Evolutionary conservation across 2,329 filamentous ascomycete genomes (phyloP), one percentile per base, ranked within the genome.

Genomic region (Beauveria sp.): DNA sequence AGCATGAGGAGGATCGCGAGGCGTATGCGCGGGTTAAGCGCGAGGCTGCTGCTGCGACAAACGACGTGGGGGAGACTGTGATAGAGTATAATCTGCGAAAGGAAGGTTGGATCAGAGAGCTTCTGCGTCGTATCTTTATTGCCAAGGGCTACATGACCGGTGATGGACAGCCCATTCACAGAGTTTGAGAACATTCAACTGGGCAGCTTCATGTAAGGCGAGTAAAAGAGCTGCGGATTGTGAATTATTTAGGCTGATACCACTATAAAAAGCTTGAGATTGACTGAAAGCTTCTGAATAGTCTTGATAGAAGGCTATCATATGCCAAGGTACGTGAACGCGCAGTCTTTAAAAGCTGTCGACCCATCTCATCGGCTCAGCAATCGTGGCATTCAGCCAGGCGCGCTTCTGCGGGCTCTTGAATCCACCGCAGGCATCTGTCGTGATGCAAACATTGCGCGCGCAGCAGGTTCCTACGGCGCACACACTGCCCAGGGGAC

Each of bases 81-180:
- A 64, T 64, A 64, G 67, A 74, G 7, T 79, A 79, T 64, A 78
- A 69, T 60, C 38, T 62, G 2, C 67, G 76, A 26, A 79, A 79
- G 66, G 69, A 77, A 18, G 63, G 63, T 2, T 69, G 70, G 5
- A 71, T 79, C 38, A 63, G 66, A 40, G 70, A 73, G 58, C 77
- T 79, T 43, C 56, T 68, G 5, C 52, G 59, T 7, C 56, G 64
- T 22, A 63, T 64, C 5, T 66, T 67, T 34, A 20, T 52, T 38
- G 61, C 49, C 7, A 49, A 59, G 24, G 61, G 61, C 10, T 55
- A 54, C 30, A 60, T 59, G 28, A 52, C 30, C 3, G 40, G 52
- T 40, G 47, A 52, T n/a, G 47, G 38, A 5, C 22, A 52, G 40
- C 56, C 56, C 1, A 51, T 58, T 18, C 34, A 30, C 9, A 45